Base-by-base conservation (phyloP, 192 early-diverging fungal genomes). In the Entophlyctis luteolus region DNA sequence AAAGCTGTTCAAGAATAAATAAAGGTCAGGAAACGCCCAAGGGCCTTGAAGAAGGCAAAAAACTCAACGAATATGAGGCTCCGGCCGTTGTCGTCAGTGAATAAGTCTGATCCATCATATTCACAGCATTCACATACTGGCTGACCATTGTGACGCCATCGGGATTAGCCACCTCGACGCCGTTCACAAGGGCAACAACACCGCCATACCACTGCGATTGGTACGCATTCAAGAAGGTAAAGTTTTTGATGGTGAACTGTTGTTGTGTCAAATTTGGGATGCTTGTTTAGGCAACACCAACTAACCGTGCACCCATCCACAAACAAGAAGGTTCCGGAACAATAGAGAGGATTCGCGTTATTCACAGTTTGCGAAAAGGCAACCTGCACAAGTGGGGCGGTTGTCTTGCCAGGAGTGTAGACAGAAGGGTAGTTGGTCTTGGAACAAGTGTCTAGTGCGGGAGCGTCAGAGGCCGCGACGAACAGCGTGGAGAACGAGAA, bases 201-300 rank as follows among this genome's bases (percentile, higher is more conserved):
- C 68, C 68, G 10, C 48, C 68, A 59, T 70, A 70, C 68, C 68
- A 70, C 22, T 59, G 18, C 2, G 58, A 52, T 36, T 62, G 47
- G 59, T 59, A 59, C 10, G 68, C 68, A 50, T 70, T 70, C 27
- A 70, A 35, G 36, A 60, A 70, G 18, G 68, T 70, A 37, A 70
- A 70, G 68, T 70, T 70, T 56, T 60, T 70, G 58, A 70, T 50
- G 6, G 33, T 49, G 68, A 70, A 70, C 68, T 70, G 47, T 25
- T 36, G 39, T n/a, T n/a, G n/a, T n/a, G n/a, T n/a, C n/a, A n/a
- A n/a, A n/a, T n/a, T n/a, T n/a, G n/a, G n/a, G n/a, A n/a, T n/a
- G n/a, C n/a, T n/a, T n/a, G n/a, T n/a, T n/a, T n/a, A n/a, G n/a
- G n/a, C n/a, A n/a, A n/a, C n/a, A n/a, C n/a, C n/a, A 25, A 55